Evolutionary conservation across 176 grass and related monocot species (phyloP).

Genomic region (Musa schizocarpa): DNA sequence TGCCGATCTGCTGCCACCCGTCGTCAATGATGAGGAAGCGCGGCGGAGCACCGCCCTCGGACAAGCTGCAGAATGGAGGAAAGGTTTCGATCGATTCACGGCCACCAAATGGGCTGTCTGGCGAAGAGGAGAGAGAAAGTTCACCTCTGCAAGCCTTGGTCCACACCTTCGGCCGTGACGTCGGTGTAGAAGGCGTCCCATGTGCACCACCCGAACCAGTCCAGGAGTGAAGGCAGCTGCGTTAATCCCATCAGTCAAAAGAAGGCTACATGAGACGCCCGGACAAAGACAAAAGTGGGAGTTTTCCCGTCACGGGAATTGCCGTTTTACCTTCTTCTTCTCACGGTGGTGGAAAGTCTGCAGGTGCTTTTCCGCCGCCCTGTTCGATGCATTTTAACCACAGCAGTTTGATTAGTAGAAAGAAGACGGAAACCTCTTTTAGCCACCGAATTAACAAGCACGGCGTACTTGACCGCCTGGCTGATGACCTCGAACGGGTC

Average conservation of each 20-base stretch:
- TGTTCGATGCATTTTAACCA: slow-evolving; percentile 3
- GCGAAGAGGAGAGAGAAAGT: too few relatives aligned
- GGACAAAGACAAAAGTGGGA: neutral
- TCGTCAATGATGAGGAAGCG: slow-evolving; percentile 81
- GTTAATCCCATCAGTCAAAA: neutral
- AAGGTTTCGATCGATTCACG: too few relatives aligned
- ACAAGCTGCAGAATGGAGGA: slow-evolving; percentile 27
- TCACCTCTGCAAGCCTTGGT: slow-evolving; percentile 44
- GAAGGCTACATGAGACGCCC: neutral
- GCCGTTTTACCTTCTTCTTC: slow-evolving; percentile 35
- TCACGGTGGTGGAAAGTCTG: slow-evolving; percentile 63
- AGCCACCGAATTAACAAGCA: neutral
- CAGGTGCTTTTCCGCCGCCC: slow-evolving; percentile 64
- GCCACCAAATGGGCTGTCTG: too few relatives aligned
- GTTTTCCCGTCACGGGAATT: neutral
- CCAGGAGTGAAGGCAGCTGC: slow-evolving; percentile 56
- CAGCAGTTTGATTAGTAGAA: too few relatives aligned
- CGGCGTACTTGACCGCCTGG: slow-evolving; percentile 48
- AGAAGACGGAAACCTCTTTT: too few relatives aligned
- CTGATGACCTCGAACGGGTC: slow-evolving; percentile 58
- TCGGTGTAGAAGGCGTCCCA: slow-evolving; percentile 98
- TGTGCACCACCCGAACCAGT: slow-evolving; percentile 94
- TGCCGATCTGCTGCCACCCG: slow-evolving; percentile 79
- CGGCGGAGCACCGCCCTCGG: slow-evolving; percentile 50
- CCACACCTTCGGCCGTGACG: slow-evolving; percentile 54